Evolutionary conservation across 2,329 filamentous ascomycete genomes (phyloP).

Genomic region (Didymella pomorum): DNA sequence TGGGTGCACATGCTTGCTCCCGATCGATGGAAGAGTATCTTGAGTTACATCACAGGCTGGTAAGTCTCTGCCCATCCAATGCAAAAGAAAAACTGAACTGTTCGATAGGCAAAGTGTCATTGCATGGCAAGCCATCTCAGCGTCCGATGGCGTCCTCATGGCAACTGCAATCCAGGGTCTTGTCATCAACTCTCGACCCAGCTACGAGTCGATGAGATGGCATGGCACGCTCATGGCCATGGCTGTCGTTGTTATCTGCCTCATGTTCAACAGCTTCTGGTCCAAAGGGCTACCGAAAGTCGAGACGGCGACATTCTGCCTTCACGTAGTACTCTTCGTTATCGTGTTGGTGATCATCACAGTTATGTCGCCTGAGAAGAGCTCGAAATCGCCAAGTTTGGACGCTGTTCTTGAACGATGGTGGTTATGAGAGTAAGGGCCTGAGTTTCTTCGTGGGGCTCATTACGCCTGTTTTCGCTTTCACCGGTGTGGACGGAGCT

Average conservation of each 20-base stretch:
- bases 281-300: constrained; percentile 50
- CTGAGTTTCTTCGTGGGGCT: constrained; percentile 53
- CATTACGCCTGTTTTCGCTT: constrained; percentile 37
- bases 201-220: background rate
- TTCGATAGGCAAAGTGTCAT: background rate
- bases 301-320: background rate
- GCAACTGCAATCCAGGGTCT: background rate
- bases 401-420: constrained; percentile 54
- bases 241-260: constrained; percentile 34
- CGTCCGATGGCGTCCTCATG: background rate
- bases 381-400: constrained; percentile 50
- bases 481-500: constrained; percentile 28
- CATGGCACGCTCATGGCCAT: background rate
- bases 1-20: background rate
- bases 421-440: constrained; percentile 52
- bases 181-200: background rate
- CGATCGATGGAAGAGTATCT: background rate
- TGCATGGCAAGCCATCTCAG: background rate
- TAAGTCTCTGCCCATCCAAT: background rate
- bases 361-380: constrained; percentile 51
- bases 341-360: constrained; percentile 58
- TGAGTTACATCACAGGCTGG: background rate
- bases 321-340: constrained; percentile 53
- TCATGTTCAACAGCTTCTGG: constrained; percentile 49
- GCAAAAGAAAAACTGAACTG: background rate